Base-by-base conservation (phyloP, 1,284 basidiomycete species). In the Singerocomus inundabilis region DNA sequence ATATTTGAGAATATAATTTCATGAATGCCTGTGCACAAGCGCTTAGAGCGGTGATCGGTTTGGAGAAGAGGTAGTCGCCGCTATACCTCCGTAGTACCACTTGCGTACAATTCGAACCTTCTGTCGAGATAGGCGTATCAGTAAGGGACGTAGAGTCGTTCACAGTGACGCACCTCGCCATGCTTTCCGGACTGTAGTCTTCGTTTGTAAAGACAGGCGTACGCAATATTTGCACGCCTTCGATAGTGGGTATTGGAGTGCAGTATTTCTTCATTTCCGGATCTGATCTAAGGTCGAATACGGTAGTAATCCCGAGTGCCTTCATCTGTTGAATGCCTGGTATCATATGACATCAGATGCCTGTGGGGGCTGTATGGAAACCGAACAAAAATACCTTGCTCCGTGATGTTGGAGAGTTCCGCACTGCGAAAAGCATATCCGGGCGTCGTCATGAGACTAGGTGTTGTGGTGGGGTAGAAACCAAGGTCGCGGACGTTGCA, bases 181-280 rank as follows among this genome's bases (percentile, higher is more conserved):
- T 87, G 69, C 78, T 81, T 67, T 89, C 84, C 25, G 88, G 87
- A 58, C 85, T 88, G 64, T 90, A 90, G 63, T 90, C 88, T 59
- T 84, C 83, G 36, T 70, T 80, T 58, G 78, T 71, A 61, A 90
- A 90, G 32, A 89, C 84, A 1, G 88, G 86, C 15, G 72, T 68
- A 50, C 76, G 80, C 16, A 81, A 39, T 49, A 89, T 66, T 40
- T 81, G 72, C 18, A 88, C 73, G 8, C 79, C 84, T 30, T 81
- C 75, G 46, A 90, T 81, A 12, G 67, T 56, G 32, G 87, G 88
- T 50, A 77, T 70, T 21, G 84, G 83, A 5, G 79, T 70, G 49
- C 79, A 74, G 67, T 87, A 90, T 65, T 87, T 87, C 57, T 70
- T 71, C 59, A 89, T 86, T 70, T 90, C 88, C 2, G 80, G 82